These are phyloP conservation scores for Erucastrum elatum DNA, from an alignment of 345 rosid species.

Conservation along the genomic window DNA sequence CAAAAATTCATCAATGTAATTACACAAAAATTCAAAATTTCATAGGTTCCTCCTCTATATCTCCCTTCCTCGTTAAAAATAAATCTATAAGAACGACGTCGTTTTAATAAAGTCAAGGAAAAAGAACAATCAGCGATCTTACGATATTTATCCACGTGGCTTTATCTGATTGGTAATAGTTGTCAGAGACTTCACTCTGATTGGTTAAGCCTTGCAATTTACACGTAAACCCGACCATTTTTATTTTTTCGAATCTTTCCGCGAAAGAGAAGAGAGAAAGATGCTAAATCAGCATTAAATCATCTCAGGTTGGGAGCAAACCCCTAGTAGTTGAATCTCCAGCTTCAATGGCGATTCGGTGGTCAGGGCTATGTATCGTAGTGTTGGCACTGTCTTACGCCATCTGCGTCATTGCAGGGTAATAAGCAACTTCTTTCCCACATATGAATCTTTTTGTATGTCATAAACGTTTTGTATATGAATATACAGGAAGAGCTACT, in stretches of 20 bases:
- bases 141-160: constrained; percentile 20
- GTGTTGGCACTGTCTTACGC: constrained; percentile 55
- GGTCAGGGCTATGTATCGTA: constrained; percentile 47
- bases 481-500: constrained; percentile 76
- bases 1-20: no score
- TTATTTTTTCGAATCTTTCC: constrained; percentile 4
- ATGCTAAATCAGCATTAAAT: background rate
- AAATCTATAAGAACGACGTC: background rate
- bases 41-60: no score
- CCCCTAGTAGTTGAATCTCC: constrained; percentile 1
- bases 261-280: constrained; percentile 4
- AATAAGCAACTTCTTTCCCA: constrained; percentile 21
- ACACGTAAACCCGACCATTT: constrained; percentile 27
- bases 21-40: no score
- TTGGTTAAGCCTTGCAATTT: constrained; percentile 25
- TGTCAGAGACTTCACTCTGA: constrained; percentile 20
- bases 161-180: background rate
- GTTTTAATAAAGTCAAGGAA: background rate
- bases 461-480: background rate
- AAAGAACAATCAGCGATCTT: constrained; percentile 3
- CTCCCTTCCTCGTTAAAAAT: background rate
- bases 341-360: constrained; percentile 59
- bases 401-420: constrained; percentile 58
- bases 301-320: constrained; percentile 6
- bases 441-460: background rate